Evolutionary conservation across 2,329 filamentous ascomycete species (phyloP).

Genomic region (Leptosphaerulina australis): DNA sequence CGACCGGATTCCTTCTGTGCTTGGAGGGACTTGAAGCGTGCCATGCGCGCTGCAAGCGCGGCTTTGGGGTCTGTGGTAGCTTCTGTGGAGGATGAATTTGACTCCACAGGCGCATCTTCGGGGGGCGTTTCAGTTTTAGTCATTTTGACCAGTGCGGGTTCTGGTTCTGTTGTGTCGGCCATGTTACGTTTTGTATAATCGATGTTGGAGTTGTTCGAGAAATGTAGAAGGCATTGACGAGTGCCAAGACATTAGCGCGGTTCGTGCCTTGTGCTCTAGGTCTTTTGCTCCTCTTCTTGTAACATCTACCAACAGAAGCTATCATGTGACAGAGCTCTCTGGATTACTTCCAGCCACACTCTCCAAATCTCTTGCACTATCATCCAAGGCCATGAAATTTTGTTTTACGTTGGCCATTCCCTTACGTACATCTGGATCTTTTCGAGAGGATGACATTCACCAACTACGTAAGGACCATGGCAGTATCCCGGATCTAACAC

Average conservation of each 20-base stretch:
- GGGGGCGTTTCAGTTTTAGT: conserved; percentile 9
- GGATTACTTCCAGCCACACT: too few species aligned
- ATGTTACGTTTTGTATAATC: conserved; percentile 23
- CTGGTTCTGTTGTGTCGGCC: conserved; percentile 26
- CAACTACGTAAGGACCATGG: not conserved
- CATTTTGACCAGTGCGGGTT: conserved; percentile 13
- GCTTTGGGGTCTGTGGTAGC: conserved; percentile 38
- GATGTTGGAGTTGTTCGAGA: not conserved
- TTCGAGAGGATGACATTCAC: not conserved
- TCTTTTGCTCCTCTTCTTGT: not conserved
- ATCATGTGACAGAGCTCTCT: too few species aligned
- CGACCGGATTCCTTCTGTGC: conserved; percentile 63
- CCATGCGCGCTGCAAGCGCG: conserved; percentile 53
- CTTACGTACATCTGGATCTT: too few species aligned
- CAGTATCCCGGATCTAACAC: conserved; percentile 2
- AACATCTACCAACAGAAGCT: too few species aligned
- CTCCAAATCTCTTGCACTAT: too few species aligned
- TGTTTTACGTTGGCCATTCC: too few species aligned
- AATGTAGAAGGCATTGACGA: conserved; percentile 4
- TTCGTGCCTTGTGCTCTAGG: not conserved
- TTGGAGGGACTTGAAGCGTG: conserved; percentile 86
- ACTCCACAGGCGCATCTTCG: conserved; percentile 10
- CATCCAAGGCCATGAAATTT: too few species aligned
- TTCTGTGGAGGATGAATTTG: conserved; percentile 20
- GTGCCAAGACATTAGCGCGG: conserved; percentile 12